phyloP scores from a whole-genome alignment of 2,329 filamentous ascomycete species.

The Pestalotiopsis sp. region DNA sequence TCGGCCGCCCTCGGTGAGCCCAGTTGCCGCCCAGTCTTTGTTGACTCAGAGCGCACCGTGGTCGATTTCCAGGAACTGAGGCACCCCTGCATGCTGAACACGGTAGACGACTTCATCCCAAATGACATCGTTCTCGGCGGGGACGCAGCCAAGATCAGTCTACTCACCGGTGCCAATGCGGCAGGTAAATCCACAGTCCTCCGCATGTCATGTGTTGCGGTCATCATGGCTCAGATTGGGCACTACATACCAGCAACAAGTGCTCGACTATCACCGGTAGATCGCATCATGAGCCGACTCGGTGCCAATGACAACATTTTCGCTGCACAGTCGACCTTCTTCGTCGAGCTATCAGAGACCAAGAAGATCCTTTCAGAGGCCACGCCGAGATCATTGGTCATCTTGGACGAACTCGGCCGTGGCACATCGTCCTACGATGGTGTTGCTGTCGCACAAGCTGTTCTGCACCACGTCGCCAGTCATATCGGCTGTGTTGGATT shows the following conservation, averaged over 20 bases:
- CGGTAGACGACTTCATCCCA: slow-evolving; percentile 92
- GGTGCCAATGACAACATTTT: slow-evolving; percentile 99
- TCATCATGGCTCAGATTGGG: slow-evolving; percentile 96
- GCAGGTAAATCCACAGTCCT: slow-evolving; percentile 96
- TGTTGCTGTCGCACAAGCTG: slow-evolving; percentile 93
- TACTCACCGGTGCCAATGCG: slow-evolving; percentile 94
- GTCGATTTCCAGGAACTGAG: slow-evolving; percentile 92
- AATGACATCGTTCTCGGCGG: slow-evolving; percentile 92
- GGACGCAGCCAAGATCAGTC: slow-evolving; percentile 76
- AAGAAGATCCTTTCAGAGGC: slow-evolving; percentile 97
- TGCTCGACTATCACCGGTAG: slow-evolving; percentile 84
- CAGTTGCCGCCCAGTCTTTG: slow-evolving; percentile 85
- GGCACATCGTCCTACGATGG: slow-evolving; percentile 96
- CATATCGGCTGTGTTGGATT: slow-evolving; percentile 94
- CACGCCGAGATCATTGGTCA: slow-evolving; percentile 90
- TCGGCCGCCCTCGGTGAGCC: slow-evolving; percentile 83
- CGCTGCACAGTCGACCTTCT: slow-evolving; percentile 96
- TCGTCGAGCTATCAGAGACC: slow-evolving; percentile 94
- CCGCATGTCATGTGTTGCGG: slow-evolving; percentile 94
- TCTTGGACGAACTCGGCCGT: slow-evolving; percentile 92
- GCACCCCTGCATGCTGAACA: slow-evolving; percentile 91
- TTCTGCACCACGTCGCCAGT: slow-evolving; percentile 92
- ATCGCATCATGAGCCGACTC: slow-evolving; percentile 97
- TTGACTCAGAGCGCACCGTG: slow-evolving; percentile 81
- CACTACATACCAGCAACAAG: slow-evolving; percentile 86